These are phyloP conservation scores for Globisporangium abappressorium DNA, from an alignment of 352 stramenopile genomes.

Conservation along the genomic window DNA sequence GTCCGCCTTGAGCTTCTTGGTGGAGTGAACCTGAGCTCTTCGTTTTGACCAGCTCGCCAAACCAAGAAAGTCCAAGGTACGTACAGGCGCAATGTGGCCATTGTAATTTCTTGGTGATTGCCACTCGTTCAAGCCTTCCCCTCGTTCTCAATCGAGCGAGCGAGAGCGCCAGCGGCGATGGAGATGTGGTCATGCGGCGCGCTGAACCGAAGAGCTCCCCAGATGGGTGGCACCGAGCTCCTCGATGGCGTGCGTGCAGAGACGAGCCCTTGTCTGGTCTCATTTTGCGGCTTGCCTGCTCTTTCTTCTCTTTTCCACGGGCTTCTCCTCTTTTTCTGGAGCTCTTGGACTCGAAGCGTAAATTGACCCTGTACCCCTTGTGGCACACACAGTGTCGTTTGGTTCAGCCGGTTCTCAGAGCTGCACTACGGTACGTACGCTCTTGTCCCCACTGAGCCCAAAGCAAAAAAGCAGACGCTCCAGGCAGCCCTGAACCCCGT, in stretches of 20 bases:
- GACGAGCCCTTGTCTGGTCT: slow-evolving; percentile 9
- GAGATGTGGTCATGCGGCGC: slow-evolving; percentile 2
- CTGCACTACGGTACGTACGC: neutral
- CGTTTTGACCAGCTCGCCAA: too few species aligned
- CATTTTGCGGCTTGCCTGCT: slow-evolving; percentile 7
- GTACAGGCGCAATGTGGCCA: too few species aligned
- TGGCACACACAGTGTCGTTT: neutral
- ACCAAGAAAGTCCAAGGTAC: too few species aligned
- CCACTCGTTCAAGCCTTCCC: neutral
- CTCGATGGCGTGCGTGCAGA: slow-evolving; percentile 7
- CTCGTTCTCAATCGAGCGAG: neutral
- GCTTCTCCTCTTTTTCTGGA: neutral
- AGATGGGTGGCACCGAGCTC: slow-evolving; percentile 10
- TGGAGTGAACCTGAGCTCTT: neutral
- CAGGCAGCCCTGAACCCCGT: slow-evolving; percentile 10
- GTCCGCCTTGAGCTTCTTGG: neutral
- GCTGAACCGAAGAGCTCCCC: slow-evolving; percentile 14
- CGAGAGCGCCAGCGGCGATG: neutral
- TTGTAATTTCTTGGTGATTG: neutral
- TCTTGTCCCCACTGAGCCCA: slow-evolving; percentile 11
- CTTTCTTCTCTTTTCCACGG: slow-evolving; percentile 5
- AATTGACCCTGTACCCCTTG: neutral
- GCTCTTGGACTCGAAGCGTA: neutral
- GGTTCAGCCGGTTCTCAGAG: slow-evolving; percentile 5
- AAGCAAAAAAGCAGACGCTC: neutral